Percentiles rank a stretch among this genome's conserved stretches.
Evolutionary conservation across 805 yeast species (phyloP).

Genomic region (Wickerhamomyces chambardii): DNA sequence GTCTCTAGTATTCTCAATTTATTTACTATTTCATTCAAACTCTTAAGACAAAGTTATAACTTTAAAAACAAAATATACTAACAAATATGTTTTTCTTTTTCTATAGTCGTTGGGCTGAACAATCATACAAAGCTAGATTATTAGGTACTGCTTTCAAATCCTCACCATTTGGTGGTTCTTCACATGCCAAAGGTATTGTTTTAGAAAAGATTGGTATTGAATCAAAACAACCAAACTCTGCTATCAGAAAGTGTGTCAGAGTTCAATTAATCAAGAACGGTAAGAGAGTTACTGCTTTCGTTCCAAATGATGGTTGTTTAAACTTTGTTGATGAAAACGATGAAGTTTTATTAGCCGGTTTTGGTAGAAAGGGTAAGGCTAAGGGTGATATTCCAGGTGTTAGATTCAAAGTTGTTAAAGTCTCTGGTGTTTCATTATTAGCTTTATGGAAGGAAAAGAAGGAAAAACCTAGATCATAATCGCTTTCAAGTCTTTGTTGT

Average conservation of each 20-base stretch:
- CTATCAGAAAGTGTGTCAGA: slow-evolving; percentile 99
- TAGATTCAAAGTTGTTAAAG: slow-evolving; percentile 99
- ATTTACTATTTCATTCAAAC: background rate
- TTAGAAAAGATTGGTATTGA: slow-evolving; percentile 99
- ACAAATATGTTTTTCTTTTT: slow-evolving; percentile 6
- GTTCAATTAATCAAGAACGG: slow-evolving; percentile 99
- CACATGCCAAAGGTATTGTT: slow-evolving; percentile 99
- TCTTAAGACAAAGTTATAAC: background rate
- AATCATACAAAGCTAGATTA: slow-evolving; percentile 96
- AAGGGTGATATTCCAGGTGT: slow-evolving; percentile 99
- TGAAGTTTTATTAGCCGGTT: slow-evolving; percentile 99
- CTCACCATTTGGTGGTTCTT: slow-evolving; percentile 99
- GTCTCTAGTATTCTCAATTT: too few species aligned
- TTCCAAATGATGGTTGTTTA: slow-evolving; percentile 99
- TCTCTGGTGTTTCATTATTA: slow-evolving; percentile 98
- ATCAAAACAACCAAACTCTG: slow-evolving; percentile 99
- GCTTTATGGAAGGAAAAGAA: slow-evolving; percentile 99
- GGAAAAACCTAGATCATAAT: slow-evolving; percentile 99
- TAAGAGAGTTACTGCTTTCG: slow-evolving; percentile 99
- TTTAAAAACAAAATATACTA: slow-evolving; percentile 6
- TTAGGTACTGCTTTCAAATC: slow-evolving; percentile 99
- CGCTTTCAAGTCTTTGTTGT: slow-evolving; percentile 1
- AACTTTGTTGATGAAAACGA: slow-evolving; percentile 99
- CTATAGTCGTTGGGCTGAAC: slow-evolving; percentile 95
- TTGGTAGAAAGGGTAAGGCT: slow-evolving; percentile 99